phyloP scores from a whole-genome alignment of 192 early-diverging fungal species.

The Jimgerdemannia lactiflua region DNA sequence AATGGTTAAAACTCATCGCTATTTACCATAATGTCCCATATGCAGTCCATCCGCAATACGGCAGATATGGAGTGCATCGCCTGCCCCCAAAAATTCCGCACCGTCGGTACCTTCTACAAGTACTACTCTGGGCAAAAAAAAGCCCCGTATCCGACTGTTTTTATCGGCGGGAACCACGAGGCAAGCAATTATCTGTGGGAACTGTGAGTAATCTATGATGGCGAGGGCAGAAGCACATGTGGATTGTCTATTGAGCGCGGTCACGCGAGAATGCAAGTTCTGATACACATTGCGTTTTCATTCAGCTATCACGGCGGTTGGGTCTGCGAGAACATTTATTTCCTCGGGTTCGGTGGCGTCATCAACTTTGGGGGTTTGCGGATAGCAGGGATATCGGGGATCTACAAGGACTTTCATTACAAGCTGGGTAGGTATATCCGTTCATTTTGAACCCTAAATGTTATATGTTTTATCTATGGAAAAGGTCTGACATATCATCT shows the following conservation, averaged over 20 bases:
- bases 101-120: slow-evolving; percentile 84
- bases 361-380: slow-evolving; percentile 86
- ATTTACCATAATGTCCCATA: background rate
- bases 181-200: slow-evolving; percentile 94
- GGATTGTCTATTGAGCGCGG: no score
- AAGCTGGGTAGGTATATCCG: slow-evolving; percentile 37
- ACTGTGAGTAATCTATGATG: slow-evolving; percentile 54
- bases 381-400: slow-evolving; percentile 93
- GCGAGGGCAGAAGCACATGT: background rate
- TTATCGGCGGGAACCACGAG: slow-evolving; percentile 99
- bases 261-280: no score
- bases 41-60: slow-evolving; percentile 76
- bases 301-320: slow-evolving; percentile 89
- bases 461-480: background rate
- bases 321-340: slow-evolving; percentile 93
- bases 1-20: background rate
- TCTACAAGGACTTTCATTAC: slow-evolving; percentile 70
- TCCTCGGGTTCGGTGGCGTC: slow-evolving; percentile 82
- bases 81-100: slow-evolving; percentile 83
- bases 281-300: background rate
- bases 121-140: slow-evolving; percentile 84
- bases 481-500: background rate
- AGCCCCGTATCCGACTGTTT: slow-evolving; percentile 87
- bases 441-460: background rate
- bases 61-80: slow-evolving; percentile 80